Evolutionary conservation across 306 rosid genomes (phyloP), one percentile per base, ranked within the genome.

Genomic region (Vigna mungo): DNA sequence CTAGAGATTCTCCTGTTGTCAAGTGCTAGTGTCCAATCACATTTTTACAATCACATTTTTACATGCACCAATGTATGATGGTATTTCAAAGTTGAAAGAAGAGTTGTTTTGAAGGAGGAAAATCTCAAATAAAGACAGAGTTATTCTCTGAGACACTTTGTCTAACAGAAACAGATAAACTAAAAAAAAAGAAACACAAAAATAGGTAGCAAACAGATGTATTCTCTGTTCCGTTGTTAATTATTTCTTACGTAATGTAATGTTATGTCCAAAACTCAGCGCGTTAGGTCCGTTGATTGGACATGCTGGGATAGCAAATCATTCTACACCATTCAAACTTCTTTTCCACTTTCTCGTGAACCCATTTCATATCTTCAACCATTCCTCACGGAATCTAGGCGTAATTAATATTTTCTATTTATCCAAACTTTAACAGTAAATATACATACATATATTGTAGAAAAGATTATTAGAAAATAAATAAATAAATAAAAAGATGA

Each of bases 241-340:
- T 63, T 64, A 7, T 64, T 34, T 2, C 6, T 8, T 64, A 37
- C 25, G 16, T n/a, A 9, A 37, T n/a, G n/a, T 9, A 9, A 5
- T 21, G 44, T 39, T 39, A 41, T 2, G 64, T 12, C 15, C 18
- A 8, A 36, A 36, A 37, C 30, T 6, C 68, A n/a, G 47, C 48
- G 47, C 48, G 9, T 36, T 36, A 37, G 69, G 48, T 64, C 39
- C 4, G 32, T 37, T 17, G 70, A 17, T 63, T 36, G 69, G 46
- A 64, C 49, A 16, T 30, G 2, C 2, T 9, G 14, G 12, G 21
- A 37, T 37, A 17, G 9, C 27, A 64, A 64, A 64, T 10, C 30
- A 64, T 64, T 37, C 27, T 37, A 37, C 49, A 64, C 76, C 76
- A 20, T 36, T 72, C 30, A 72, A 68, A 53, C 51, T 54, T 12